Base-by-base conservation (phyloP, 139 green algal species). In the Zygnema circumcarinatum region DNA sequence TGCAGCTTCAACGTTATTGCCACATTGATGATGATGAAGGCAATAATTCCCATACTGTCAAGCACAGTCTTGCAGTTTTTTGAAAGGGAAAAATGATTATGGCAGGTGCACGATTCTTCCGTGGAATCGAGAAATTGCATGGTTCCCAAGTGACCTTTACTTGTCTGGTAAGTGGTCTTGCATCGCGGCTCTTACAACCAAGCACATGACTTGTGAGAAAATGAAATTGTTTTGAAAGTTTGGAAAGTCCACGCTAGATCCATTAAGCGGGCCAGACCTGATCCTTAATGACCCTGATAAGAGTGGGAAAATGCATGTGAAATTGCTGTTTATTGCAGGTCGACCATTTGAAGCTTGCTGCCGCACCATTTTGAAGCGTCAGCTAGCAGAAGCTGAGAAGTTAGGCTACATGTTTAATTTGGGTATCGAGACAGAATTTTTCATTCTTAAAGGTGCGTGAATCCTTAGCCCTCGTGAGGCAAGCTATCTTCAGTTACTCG, bases 121-220 rank as follows among this genome's bases (percentile, higher is more conserved):
- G 11, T 78, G 69, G 69, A 78, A 78, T 11, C 3, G 11, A 11
- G 69, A 78, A 78, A 42, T 78, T 39, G 69, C 36, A 42, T 78
- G 69, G 69, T 78, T 78, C 16, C 69, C 69, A 53, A 78, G 69
- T 78, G 69, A 78, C 16, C 69, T 78, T 11, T 78, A 78, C 69
- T 42, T 78, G 69, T 42, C 35, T 53, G 69, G 69, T 78, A 11
- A 78, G 35, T 39, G 7, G 3, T 41, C 16, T 78, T 53, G 7
- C 29, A 29, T 29, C 56, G 56, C 56, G 29, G 29, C n/a, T n/a
- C n/a, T n/a, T n/a, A n/a, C n/a, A n/a, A n/a, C n/a, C n/a, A n/a
- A n/a, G n/a, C n/a, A n/a, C n/a, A n/a, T n/a, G n/a, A n/a, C n/a
- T n/a, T n/a, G n/a, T n/a, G n/a, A n/a, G n/a, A n/a, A n/a, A n/a